Percentiles rank a stretch among this genome's conserved stretches.
phyloP scores from a whole-genome alignment of 805 yeast species.

The Wickerhamomyces kurtzmanii region DNA sequence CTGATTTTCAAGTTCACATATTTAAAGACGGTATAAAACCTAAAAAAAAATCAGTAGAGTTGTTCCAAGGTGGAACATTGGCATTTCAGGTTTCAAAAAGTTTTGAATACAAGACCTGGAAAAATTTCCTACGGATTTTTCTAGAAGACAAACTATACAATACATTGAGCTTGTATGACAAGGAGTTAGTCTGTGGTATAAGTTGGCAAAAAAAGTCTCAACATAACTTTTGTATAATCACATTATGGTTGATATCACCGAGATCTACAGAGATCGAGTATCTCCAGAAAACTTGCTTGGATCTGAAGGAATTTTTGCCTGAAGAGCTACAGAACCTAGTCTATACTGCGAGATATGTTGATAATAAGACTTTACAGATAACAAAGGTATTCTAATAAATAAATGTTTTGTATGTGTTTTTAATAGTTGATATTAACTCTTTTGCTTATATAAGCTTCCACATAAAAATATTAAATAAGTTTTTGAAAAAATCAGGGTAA shows the following conservation, averaged over 20 bases:
- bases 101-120: constrained; percentile 4
- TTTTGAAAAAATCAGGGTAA: no score
- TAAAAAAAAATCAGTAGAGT: neutral
- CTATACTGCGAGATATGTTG: constrained; percentile 1
- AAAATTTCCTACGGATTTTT: constrained; percentile 2
- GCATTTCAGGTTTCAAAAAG: constrained; percentile 3
- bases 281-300: neutral
- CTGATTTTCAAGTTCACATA: constrained; percentile 3
- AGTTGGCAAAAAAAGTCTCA: constrained; percentile 1
- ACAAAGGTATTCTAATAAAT: no score
- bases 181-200: constrained; percentile 2
- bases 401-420: no score
- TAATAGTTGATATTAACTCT: no score
- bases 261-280: neutral
- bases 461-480: no score
- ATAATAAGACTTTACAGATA: no score
- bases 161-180: neutral
- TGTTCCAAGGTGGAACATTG: constrained; percentile 4
- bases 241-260: neutral
- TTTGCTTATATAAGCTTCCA: no score
- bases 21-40: constrained; percentile 6
- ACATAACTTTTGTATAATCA: neutral
- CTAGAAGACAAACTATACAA: constrained; percentile 1
- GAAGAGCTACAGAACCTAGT: neutral
- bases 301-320: constrained; percentile 1